Conservation (phyloP, 495 filamentous ascomycete genomes). For the Neurospora africana region DNA sequence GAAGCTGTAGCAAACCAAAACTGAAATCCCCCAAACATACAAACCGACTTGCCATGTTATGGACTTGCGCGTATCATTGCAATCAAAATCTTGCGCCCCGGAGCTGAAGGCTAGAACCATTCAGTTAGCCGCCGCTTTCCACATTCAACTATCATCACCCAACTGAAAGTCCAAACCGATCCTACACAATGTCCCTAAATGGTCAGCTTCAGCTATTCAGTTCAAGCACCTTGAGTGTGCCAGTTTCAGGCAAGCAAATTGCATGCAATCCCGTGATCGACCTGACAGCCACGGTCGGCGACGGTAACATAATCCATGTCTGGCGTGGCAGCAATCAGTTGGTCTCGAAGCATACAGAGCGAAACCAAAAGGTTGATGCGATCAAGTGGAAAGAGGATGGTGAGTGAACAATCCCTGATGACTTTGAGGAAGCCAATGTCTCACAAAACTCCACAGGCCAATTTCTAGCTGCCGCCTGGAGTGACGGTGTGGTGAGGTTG, state of each 20-base stretch:
- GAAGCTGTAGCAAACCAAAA: background rate
- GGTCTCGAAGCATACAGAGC: slow-evolving; percentile 36
- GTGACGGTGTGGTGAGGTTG: slow-evolving; percentile 57
- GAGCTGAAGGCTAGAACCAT: background rate
- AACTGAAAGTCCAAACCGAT: background rate
- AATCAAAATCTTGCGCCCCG: background rate
- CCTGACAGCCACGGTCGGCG: slow-evolving; percentile 62
- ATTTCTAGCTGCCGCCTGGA: slow-evolving; percentile 68
- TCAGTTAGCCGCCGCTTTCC: background rate
- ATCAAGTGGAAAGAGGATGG: slow-evolving; percentile 75
- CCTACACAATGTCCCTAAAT: slow-evolving; percentile 15
- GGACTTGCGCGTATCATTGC: background rate
- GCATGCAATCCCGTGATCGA: slow-evolving; percentile 78
- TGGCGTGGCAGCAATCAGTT: slow-evolving; percentile 36
- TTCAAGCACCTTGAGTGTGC: slow-evolving; percentile 33
- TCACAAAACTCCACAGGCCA: slow-evolving; percentile 39
- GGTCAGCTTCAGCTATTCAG: slow-evolving; percentile 29
- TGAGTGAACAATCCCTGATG: slow-evolving; percentile 20
- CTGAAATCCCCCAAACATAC: background rate
- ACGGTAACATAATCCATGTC: slow-evolving; percentile 58
- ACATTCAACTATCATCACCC: background rate
- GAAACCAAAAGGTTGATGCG: slow-evolving; percentile 38
- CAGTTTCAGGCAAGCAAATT: slow-evolving; percentile 34
- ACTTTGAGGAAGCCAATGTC: slow-evolving; percentile 8
- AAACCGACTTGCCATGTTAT: background rate